Evolutionary conservation across 306 rosid species (phyloP).

Genomic region (Sesbania bispinosa): DNA sequence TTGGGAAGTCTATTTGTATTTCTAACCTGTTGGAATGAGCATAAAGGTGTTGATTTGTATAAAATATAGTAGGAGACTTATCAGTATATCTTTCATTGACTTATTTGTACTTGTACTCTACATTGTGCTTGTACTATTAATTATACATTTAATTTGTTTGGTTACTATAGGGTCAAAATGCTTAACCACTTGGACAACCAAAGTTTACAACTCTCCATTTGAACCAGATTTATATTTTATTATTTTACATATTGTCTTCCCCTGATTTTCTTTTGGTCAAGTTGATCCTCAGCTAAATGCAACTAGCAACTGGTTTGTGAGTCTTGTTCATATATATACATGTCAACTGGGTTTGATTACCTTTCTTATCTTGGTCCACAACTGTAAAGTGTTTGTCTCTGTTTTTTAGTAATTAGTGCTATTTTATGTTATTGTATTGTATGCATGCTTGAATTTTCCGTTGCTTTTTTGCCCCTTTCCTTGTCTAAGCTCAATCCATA

Average conservation of each 20-base stretch:
- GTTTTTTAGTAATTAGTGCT: neutral
- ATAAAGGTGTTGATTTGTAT: conserved; percentile 32
- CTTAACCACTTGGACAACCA: neutral
- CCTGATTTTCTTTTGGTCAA: neutral
- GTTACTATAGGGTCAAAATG: conserved; percentile 26
- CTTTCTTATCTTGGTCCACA: neutral
- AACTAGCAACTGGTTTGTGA: neutral
- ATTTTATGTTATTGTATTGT: conserved; percentile 3
- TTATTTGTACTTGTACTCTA: conserved; percentile 32
- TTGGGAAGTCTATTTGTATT: neutral
- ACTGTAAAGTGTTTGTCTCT: no score
- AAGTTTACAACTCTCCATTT: conserved; percentile 9
- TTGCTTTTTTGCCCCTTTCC: neutral
- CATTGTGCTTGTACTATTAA: conserved; percentile 35
- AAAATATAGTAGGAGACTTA: conserved; percentile 5
- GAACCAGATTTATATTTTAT: neutral
- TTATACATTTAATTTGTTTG: conserved; percentile 20
- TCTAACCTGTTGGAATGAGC: conserved; percentile 30
- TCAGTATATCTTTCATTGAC: conserved; percentile 35
- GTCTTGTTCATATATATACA: neutral
- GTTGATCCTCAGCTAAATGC: neutral
- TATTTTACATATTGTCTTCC: neutral
- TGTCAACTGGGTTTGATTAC: neutral
- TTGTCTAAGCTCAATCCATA: neutral
- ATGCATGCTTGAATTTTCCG: neutral